These are phyloP conservation scores for Viridothelium virens DNA, from an alignment of 495 filamentous ascomycete species.

Conservation along the genomic window DNA sequence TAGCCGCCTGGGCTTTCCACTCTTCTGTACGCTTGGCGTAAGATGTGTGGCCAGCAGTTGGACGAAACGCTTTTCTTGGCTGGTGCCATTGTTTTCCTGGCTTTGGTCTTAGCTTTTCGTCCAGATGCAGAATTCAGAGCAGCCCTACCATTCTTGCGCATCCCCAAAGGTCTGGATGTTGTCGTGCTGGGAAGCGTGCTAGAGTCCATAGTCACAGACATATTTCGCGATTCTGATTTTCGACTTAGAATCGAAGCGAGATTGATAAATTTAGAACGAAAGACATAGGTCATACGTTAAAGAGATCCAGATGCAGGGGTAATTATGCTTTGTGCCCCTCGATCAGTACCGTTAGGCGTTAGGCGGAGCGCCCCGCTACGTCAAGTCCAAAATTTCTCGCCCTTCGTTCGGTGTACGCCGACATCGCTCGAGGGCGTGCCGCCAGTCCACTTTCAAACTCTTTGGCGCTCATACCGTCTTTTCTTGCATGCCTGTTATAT, in stretches of 20 bases:
- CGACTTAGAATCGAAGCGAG: neutral
- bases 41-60: constrained; percentile 62
- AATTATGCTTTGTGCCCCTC: no score
- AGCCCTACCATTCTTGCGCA: constrained; percentile 57
- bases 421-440: neutral
- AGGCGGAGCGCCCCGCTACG: neutral
- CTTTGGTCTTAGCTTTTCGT: constrained; percentile 10
- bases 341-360: no score
- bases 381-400: neutral
- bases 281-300: no score
- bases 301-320: no score
- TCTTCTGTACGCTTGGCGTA: constrained; percentile 66
- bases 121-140: neutral
- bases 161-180: constrained; percentile 35
- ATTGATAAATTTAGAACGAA: no score
- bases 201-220: neutral
- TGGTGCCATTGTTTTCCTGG: constrained; percentile 95
- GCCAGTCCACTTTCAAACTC: neutral
- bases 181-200: neutral
- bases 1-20: constrained; percentile 55
- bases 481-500: neutral
- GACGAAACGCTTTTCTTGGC: constrained; percentile 78
- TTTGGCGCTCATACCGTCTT: no score
- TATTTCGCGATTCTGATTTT: neutral
- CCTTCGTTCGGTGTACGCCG: neutral